phyloP scores from a whole-genome alignment of 371 early-diverging fungal genomes.

The Rhizopus arrhizus region DNA sequence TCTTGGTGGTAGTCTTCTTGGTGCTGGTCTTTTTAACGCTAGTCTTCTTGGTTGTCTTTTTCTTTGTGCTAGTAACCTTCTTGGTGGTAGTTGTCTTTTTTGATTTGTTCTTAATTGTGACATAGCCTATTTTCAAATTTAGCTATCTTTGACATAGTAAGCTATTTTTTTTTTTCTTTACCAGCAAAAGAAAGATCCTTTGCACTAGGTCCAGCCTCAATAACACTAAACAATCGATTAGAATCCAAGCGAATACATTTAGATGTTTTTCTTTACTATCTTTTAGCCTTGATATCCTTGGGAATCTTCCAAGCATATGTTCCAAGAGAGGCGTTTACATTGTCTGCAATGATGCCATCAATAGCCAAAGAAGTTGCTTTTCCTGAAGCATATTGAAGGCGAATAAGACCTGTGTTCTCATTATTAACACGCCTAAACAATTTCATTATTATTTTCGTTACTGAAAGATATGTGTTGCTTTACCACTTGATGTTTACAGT shows the following conservation, averaged over 20 bases:
- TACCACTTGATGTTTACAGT: conserved; percentile 48
- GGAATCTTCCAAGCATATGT: conserved; percentile 47
- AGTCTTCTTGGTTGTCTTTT: conserved; percentile 10
- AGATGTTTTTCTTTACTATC: conserved; percentile 27
- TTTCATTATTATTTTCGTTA: neutral
- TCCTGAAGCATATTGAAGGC: conserved; percentile 48
- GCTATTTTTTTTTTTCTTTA: conserved; percentile 9
- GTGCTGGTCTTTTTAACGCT: conserved; percentile 12
- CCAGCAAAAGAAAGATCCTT: conserved; percentile 51
- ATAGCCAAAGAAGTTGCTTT: conserved; percentile 39
- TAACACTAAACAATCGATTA: conserved; percentile 26
- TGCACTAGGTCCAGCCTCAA: conserved; percentile 45
- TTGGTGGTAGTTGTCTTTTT: conserved; percentile 13
- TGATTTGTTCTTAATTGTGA: conserved; percentile 15
- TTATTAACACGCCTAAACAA: conserved; percentile 26
- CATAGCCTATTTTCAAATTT: neutral
- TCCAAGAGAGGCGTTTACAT: conserved; percentile 33
- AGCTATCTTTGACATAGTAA: neutral
- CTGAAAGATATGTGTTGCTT: neutral
- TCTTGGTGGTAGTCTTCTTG: conserved; percentile 4
- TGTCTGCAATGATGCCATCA: conserved; percentile 42
- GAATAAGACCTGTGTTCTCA: conserved; percentile 15
- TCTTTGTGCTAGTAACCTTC: conserved; percentile 3
- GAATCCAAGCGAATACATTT: neutral
- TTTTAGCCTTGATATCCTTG: conserved; percentile 29